Conservation (phyloP, 2,329 filamentous ascomycete genomes). For the Arthroderma sp. region DNA sequence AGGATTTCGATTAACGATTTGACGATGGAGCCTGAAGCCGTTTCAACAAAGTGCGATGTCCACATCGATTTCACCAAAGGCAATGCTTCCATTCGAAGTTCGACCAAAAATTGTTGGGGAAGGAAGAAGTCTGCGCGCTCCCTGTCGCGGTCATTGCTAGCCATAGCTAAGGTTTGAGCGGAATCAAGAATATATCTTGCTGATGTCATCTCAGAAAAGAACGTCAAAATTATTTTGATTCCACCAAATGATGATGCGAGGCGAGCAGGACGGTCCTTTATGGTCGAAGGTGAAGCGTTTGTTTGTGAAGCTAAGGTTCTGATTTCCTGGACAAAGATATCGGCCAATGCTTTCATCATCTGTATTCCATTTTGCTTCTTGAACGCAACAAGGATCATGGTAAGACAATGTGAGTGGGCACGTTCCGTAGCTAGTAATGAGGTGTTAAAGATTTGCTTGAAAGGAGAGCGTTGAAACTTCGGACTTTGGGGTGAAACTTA, state of each 20-base stretch:
- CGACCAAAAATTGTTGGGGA: slow-evolving; percentile 68
- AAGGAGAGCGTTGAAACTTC: not conserved
- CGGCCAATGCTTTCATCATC: slow-evolving; percentile 59
- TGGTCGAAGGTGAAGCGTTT: slow-evolving; percentile 26
- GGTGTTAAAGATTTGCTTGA: not conserved
- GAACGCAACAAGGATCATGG: slow-evolving; percentile 75
- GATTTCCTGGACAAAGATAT: slow-evolving; percentile 52
- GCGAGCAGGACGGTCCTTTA: slow-evolving; percentile 31
- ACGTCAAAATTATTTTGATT: slow-evolving; percentile 70
- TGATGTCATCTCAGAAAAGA: slow-evolving; percentile 65
- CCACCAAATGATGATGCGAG: slow-evolving; percentile 45
- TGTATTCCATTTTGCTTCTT: slow-evolving; percentile 68
- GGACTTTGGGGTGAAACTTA: slow-evolving; percentile 24
- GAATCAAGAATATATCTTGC: slow-evolving; percentile 74
- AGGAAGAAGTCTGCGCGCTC: slow-evolving; percentile 50
- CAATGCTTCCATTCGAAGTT: slow-evolving; percentile 68
- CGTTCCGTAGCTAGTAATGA: slow-evolving; percentile 35
- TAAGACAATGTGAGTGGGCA: slow-evolving; percentile 43
- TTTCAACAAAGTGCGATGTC: slow-evolving; percentile 74
- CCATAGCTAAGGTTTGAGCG: slow-evolving; percentile 46
- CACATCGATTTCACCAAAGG: slow-evolving; percentile 68
- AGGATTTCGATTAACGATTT: slow-evolving; percentile 74
- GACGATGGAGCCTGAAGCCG: slow-evolving; percentile 62
- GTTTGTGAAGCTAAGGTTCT: slow-evolving; percentile 36
- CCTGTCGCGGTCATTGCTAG: slow-evolving; percentile 43